Base-by-base conservation (phyloP, 2,329 filamentous ascomycete genomes). In the Talaromyces atroroseus region DNA sequence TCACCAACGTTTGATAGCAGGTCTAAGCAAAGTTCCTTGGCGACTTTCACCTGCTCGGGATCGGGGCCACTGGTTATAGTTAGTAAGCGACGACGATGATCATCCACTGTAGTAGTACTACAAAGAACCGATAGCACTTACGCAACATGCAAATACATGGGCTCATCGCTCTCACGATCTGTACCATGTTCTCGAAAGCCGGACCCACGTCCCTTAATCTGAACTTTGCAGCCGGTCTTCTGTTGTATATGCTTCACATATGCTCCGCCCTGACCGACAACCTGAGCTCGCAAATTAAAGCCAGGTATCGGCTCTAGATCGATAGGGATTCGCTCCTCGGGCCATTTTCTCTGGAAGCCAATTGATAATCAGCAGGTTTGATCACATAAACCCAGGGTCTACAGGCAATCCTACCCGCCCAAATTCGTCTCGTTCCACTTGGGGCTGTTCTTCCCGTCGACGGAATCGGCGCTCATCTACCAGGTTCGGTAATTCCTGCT, bases 161-260 rank as follows among this genome's bases (percentile, higher is more conserved):
- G 84, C 70, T 97, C 92, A 49, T 99, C 92, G 62, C 90, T 95
- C 74, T 99, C 94, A 44, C 80, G 83, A 61, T 89, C 89, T n/a
- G 91, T 95, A 32, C 87, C 84, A 48, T 87, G 85, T 71, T 99
- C 94, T 67, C 95, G 86, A 70, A 95, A 99, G 14, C 94, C 94
- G 53, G 92, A 97, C 40, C 92, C 92, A 61, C 89, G 90, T 18
- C 94, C 94, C 72, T 99, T 99, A 76, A 99, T 99, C 72, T 99
- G 94, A 24, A 99, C 94, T 64, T 92, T 89, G 71, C 94, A 97
- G 60, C 89, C 83, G 14, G 94, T 97, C 74, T 96, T 91, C 69
- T 92, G 86, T 74, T 97, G 94, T 62, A 99, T 97, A 69, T 96
- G 92, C 75, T 99, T 99, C 59, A 99, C 94, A 69, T 97, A 96